phyloP scores from a whole-genome alignment of 1,139 yeast species.

The Debaryomyces udenii region DNA sequence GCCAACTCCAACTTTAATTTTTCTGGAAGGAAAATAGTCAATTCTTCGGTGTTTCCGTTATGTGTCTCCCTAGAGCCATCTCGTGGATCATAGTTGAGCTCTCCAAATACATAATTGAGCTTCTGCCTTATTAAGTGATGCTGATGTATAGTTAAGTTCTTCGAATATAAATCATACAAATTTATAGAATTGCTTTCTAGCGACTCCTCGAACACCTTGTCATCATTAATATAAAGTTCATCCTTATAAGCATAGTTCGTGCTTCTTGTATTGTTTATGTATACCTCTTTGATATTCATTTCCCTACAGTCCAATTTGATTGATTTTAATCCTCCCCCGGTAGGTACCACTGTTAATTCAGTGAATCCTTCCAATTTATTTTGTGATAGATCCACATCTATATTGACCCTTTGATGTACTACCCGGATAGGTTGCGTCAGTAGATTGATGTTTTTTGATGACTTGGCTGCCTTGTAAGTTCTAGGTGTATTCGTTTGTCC shows the following conservation, averaged over 20 bases:
- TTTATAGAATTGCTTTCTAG: slow-evolving; percentile 29
- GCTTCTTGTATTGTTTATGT: slow-evolving; percentile 52
- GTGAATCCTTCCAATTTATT: slow-evolving; percentile 70
- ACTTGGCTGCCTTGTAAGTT: slow-evolving; percentile 22
- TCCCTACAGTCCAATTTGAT: slow-evolving; percentile 83
- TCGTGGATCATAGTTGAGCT: slow-evolving; percentile 42
- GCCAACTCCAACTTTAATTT: slow-evolving; percentile 62
- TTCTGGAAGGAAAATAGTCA: slow-evolving; percentile 72
- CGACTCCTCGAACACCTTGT: slow-evolving; percentile 26
- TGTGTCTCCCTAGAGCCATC: slow-evolving; percentile 18
- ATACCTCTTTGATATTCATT: slow-evolving; percentile 62
- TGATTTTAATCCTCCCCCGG: slow-evolving; percentile 57
- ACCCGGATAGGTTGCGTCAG: slow-evolving; percentile 51
- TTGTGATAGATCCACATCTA: slow-evolving; percentile 66
- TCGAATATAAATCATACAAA: slow-evolving; percentile 47
- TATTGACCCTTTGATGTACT: slow-evolving; percentile 68
- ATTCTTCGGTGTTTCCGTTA: slow-evolving; percentile 66
- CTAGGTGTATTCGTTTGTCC: slow-evolving; percentile 23
- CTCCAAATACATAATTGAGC: slow-evolving; percentile 63
- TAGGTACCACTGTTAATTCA: slow-evolving; percentile 78
- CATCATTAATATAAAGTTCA: slow-evolving; percentile 43
- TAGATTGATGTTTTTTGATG: slow-evolving; percentile 26
- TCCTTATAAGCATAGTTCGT: slow-evolving; percentile 44
- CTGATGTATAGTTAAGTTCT: slow-evolving; percentile 53
- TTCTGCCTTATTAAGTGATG: slow-evolving; percentile 68